Base-by-base conservation (phyloP, 2,329 filamentous ascomycete species). In the Trichoderma sp. region DNA sequence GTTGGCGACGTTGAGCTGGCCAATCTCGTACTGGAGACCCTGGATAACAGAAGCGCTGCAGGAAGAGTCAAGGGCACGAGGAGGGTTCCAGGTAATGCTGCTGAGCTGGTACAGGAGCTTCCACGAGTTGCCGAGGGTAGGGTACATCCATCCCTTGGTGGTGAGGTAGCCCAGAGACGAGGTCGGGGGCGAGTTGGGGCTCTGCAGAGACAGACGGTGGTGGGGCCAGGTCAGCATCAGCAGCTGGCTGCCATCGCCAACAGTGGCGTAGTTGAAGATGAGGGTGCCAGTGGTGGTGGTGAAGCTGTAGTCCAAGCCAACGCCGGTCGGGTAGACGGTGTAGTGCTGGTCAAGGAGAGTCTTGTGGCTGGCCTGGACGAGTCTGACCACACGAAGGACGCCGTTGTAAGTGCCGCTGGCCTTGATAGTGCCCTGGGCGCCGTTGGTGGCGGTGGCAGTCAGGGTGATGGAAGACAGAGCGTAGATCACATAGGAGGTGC, bases 131-230 rank as follows among this genome's bases (percentile, higher is more conserved):
- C 79, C 79, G 16, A 80, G 29, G 16, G 74, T 76, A 3, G 78
- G 78, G 31, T 80, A 80, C 79, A 80, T 79, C 78, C 78, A 80
- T 64, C 78, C 78, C 78, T 80, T 80, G 41, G 78, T 79, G 12
- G 79, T 80, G 24, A 80, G 75, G 60, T 80, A 80, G 12, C 69
- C 75, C 41, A 80, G 71, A 11, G 79, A 69, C 14, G 74, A 73
- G 3, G 77, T 78, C 2, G 77, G 24, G 16, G 79, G 79, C 33
- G 65, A 75, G 71, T 78, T 79, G 66, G 79, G 68, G 35, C 60
- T 75, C 71, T 79, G 77, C 75, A 80, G 65, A 21, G 72, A 62
- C 56, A 76, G 24, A n/a, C 79, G 77, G 75, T 80, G 79, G 71
- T 80, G 79, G 7, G 79, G 79, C 77, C 77, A 80, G 24, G 79